Percentiles rank a stretch among this genome's conserved stretches.
Evolutionary conservation across 2,329 filamentous ascomycete species (phyloP).

Genomic region (Fusarium euwallaceae): DNA sequence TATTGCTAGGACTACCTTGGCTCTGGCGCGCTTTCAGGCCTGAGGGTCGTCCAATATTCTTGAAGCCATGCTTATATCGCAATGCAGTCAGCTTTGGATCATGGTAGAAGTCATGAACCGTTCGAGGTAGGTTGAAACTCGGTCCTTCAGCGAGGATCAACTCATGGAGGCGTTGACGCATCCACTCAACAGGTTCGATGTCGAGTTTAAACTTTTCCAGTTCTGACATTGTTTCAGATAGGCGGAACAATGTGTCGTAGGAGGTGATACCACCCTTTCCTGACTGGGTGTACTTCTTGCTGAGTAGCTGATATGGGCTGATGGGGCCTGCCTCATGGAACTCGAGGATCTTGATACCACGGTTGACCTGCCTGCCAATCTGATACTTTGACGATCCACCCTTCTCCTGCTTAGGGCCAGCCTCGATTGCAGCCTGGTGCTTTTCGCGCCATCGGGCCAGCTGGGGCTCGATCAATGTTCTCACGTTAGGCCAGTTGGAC

Average conservation of each 20-base stretch:
- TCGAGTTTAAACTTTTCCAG: conserved; percentile 67
- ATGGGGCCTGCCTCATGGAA: conserved; percentile 65
- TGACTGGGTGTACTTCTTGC: conserved; percentile 62
- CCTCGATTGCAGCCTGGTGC: conserved; percentile 54
- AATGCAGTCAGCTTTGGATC: conserved; percentile 65
- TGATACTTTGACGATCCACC: conserved; percentile 62
- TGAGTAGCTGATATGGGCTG: conserved; percentile 69
- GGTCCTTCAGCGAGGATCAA: conserved; percentile 58
- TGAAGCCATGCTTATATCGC: conserved; percentile 66
- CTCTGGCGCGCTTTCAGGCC: conserved; percentile 55
- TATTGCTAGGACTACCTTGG: conserved; percentile 39
- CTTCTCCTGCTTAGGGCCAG: conserved; percentile 50
- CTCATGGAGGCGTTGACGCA: conserved; percentile 69
- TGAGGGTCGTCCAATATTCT: conserved; percentile 69
- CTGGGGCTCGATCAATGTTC: conserved; percentile 57
- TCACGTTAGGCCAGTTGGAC: conserved; percentile 63
- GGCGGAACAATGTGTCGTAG: conserved; percentile 69
- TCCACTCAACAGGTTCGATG: conserved; percentile 67
- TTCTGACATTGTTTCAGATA: conserved; percentile 67
- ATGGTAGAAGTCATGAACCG: conserved; percentile 68
- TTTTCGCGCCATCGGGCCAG: conserved; percentile 64
- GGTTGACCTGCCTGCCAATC: conserved; percentile 68
- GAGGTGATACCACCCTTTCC: conserved; percentile 59
- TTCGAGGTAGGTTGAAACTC: conserved; percentile 65
- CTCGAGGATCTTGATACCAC: conserved; percentile 65